A percentile compares a stretch with the other conserved stretches of the same genome.
These are phyloP conservation scores for Hydnomerulius pinastri DNA, from an alignment of 768 basidiomycete genomes.

Conservation along the genomic window DNA sequence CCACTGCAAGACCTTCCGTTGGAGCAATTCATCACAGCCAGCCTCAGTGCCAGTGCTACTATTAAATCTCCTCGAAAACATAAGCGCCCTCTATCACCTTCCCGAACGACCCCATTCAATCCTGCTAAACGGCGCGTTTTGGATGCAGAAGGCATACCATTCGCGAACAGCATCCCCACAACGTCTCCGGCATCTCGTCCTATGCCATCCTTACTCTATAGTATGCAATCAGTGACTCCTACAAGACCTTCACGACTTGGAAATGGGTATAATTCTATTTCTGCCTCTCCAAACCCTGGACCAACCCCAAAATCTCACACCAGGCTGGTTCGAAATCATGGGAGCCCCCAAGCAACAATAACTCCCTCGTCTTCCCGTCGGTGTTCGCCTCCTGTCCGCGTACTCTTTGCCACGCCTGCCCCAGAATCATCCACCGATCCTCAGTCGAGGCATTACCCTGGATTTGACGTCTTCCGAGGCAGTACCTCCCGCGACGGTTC, in stretches of 20 bases:
- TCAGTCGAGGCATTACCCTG: constrained; percentile 66
- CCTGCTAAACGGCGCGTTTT: constrained; percentile 72
- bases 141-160: constrained; percentile 50
- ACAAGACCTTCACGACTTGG: constrained; percentile 34
- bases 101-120: constrained; percentile 47
- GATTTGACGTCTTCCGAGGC: constrained; percentile 61
- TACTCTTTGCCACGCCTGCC: constrained; percentile 34
- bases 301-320: constrained; percentile 42
- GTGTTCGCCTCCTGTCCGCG: constrained; percentile 14
- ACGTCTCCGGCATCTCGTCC: constrained; percentile 18
- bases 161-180: constrained; percentile 26
- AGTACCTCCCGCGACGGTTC: constrained; percentile 16
- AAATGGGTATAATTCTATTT: constrained; percentile 30
- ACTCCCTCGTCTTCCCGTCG: constrained; percentile 14
- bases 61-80: constrained; percentile 34
- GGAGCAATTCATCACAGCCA: constrained; percentile 49
- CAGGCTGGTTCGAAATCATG: constrained; percentile 15
- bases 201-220: constrained; percentile 33
- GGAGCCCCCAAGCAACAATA: constrained; percentile 5
- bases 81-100: constrained; percentile 69
- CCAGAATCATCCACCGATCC: constrained; percentile 45
- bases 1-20: constrained; percentile 65
- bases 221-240: constrained; percentile 26
- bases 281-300: constrained; percentile 26
- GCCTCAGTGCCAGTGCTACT: constrained; percentile 21